phyloP scores from a whole-genome alignment of 495 filamentous ascomycete genomes.

The Penicillium desertorum region DNA sequence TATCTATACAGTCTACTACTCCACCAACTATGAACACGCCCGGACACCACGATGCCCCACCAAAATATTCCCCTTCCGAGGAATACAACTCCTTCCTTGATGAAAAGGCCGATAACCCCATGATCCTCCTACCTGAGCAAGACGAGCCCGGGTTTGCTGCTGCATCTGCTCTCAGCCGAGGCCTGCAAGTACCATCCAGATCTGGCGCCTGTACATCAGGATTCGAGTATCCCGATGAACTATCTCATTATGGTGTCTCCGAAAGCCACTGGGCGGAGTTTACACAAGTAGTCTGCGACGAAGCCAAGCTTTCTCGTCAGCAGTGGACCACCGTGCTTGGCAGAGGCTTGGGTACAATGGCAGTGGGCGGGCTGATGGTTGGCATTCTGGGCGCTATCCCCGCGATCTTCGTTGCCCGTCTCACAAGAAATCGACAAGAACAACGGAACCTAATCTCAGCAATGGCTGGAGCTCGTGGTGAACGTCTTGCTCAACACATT shows the following conservation, averaged over 20 bases:
- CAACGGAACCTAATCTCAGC: constrained; percentile 31
- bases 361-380: constrained; percentile 37
- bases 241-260: constrained; percentile 24
- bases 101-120: constrained; percentile 9
- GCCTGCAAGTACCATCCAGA: constrained; percentile 38
- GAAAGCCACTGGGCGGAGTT: constrained; percentile 34
- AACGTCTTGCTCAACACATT: constrained; percentile 28
- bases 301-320: constrained; percentile 32
- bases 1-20: constrained; percentile 3
- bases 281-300: constrained; percentile 29
- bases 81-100: constrained; percentile 3
- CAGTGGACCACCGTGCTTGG: constrained; percentile 40
- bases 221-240: constrained; percentile 34
- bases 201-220: constrained; percentile 31
- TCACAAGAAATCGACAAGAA: constrained; percentile 24
- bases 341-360: constrained; percentile 34
- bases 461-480: constrained; percentile 12
- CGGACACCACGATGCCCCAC: constrained; percentile 4
- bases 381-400: constrained; percentile 37
- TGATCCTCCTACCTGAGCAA: constrained; percentile 13
- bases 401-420: constrained; percentile 25
- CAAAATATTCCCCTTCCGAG: constrained; percentile 13
- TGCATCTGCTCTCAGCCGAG: constrained; percentile 25
- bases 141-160: constrained; percentile 23
- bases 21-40: constrained; percentile 6